phyloP scores from a whole-genome alignment of 768 basidiomycete genomes.

The Xanthoconium stramineum region DNA sequence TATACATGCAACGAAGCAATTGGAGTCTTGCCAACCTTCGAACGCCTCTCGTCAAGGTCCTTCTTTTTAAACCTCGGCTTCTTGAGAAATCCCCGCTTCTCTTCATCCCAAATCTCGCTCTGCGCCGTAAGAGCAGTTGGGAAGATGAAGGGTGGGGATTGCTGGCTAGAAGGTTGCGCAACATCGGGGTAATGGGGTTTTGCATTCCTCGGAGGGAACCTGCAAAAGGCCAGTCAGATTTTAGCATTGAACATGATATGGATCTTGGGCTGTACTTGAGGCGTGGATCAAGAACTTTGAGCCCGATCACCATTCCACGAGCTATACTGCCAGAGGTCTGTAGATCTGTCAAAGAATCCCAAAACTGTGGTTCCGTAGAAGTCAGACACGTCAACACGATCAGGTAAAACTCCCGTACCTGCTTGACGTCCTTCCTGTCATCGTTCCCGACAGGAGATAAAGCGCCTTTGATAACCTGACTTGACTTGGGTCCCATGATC shows the following conservation, averaged over 20 bases:
- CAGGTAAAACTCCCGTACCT: conserved; percentile 37
- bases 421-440: conserved; percentile 51
- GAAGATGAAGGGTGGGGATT: conserved; percentile 34
- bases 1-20: background rate
- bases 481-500: conserved; percentile 83
- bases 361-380: conserved; percentile 31
- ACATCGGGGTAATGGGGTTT: conserved; percentile 37
- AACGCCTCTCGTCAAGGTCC: conserved; percentile 80
- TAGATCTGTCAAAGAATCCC: conserved; percentile 57
- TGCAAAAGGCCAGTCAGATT: conserved; percentile 25
- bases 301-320: conserved; percentile 72
- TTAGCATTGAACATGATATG: background rate
- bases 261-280: conserved; percentile 54
- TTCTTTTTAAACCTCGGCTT: conserved; percentile 75
- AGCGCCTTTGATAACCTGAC: conserved; percentile 67
- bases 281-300: conserved; percentile 82
- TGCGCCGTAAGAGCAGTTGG: conserved; percentile 60
- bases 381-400: background rate
- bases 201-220: conserved; percentile 82
- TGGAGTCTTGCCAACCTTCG: conserved; percentile 47
- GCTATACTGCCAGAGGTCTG: conserved; percentile 67
- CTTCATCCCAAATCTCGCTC: conserved; percentile 71
- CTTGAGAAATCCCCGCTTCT: conserved; percentile 47
- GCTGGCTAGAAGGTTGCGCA: conserved; percentile 22
- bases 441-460: conserved; percentile 49